Conservation (phyloP, 345 rosid species). For the Erodium maritimum region DNA sequence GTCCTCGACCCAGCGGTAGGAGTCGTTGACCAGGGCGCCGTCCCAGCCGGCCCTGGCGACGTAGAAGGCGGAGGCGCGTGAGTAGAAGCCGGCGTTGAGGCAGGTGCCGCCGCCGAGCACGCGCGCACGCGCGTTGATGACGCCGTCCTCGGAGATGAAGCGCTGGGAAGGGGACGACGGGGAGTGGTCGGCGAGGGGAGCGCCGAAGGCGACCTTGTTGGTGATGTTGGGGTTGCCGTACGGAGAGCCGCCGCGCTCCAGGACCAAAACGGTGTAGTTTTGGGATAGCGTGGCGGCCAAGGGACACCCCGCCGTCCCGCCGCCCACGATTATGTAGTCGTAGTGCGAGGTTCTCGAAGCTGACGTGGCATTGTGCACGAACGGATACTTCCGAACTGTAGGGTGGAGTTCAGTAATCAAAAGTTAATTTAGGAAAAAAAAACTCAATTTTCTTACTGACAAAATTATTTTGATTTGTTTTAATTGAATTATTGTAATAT, state of each 20-base stretch:
- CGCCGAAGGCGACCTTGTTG: slow-evolving; percentile 13
- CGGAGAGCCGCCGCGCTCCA: slow-evolving; percentile 39
- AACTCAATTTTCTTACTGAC: too few species aligned
- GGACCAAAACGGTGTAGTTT: slow-evolving; percentile 22
- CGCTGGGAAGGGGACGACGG: slow-evolving; percentile 26
- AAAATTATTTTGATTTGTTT: too few species aligned
- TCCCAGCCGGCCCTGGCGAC: slow-evolving; percentile 22
- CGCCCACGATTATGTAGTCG: slow-evolving; percentile 35
- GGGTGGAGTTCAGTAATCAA: neutral
- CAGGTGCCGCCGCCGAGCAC: slow-evolving; percentile 36
- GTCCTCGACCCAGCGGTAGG: slow-evolving; percentile 33
- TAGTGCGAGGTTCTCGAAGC: slow-evolving; percentile 16
- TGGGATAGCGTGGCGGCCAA: slow-evolving; percentile 35
- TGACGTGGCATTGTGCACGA: slow-evolving; percentile 16
- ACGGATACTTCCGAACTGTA: too few species aligned
- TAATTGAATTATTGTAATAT: too few species aligned
- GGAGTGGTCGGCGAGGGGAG: slow-evolving; percentile 16
- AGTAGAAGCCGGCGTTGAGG: slow-evolving; percentile 34
- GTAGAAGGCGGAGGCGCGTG: slow-evolving; percentile 16
- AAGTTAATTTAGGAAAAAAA: too few species aligned
- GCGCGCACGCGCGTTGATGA: slow-evolving; percentile 30
- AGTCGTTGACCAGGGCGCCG: slow-evolving; percentile 18
- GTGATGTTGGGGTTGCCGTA: slow-evolving; percentile 29
- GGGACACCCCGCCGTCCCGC: too few species aligned
- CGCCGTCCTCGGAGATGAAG: slow-evolving; percentile 38